Base-by-base conservation (phyloP, 768 basidiomycete genomes). In the Fomitopsis pulvina region DNA sequence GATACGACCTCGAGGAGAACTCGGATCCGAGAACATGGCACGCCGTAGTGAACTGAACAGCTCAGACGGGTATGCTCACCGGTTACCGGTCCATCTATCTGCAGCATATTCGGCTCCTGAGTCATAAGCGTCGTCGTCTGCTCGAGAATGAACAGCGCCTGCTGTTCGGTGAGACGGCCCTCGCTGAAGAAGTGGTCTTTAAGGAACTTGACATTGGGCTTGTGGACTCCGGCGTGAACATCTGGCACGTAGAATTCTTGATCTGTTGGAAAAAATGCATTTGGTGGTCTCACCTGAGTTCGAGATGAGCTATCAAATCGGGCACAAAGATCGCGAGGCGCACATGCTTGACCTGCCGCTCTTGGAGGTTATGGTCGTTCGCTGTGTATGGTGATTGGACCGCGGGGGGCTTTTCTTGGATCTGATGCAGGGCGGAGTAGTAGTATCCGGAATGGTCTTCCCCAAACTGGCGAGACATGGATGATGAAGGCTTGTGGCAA, bases 181-280 rank as follows among this genome's bases (percentile, higher is more conserved):
- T 95, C 92, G 11, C 78, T 74, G 65, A 89, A 84, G 70, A 97
- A 95, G 66, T 97, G 94, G 45, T 85, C 77, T 67, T 87, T 92
- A 52, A 97, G 71, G 65, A 87, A 90, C 1, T 77, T 76, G 47
- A 84, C 77, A 61, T 92, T 89, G 18, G 91, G 86, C 54, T 80
- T 80, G 47, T 68, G 77, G 70, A 48, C 81, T 78, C 51, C 71
- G 60, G 34, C 75, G 72, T 56, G 78, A 70, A 38, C 64, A 56
- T 49, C 74, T 57, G 25, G 46, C 16, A 60, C 57, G 47, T 56
- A 65, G 52, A 65, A 63, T 1, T 62, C 59, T 9, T 62, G 57
- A 42, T 65, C 60, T 4, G 45, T 25, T 0, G 60, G 63, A 6
- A 37, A 41, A 26, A 56, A 52, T 10, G 58, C 34, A 20, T 56